phyloP scores from a whole-genome alignment of 225 moss, liverwort and hornwort genomes.

The Anthoceros angustus region DNA sequence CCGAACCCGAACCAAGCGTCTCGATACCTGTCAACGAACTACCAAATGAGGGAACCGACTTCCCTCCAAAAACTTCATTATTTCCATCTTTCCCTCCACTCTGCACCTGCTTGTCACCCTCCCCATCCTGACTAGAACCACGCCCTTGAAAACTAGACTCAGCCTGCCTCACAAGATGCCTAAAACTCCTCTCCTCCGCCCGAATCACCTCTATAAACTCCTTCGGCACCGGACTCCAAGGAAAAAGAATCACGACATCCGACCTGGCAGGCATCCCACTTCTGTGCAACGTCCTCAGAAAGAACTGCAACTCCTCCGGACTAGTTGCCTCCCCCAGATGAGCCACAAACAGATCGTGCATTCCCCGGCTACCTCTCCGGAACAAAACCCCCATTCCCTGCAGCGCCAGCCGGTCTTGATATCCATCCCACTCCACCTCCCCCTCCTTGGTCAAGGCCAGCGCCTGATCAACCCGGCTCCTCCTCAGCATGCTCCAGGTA shows the following conservation, averaged over 20 bases:
- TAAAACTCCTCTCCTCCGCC: conserved; percentile 51
- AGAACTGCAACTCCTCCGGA: conserved; percentile 40
- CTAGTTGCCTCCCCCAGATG: conserved; percentile 45
- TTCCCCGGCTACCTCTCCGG: conserved; percentile 35
- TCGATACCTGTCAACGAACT: background rate
- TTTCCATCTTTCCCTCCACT: background rate
- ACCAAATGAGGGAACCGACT: background rate
- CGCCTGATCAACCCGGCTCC: background rate
- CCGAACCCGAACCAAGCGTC: conserved; percentile 7
- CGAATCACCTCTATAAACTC: conserved; percentile 21
- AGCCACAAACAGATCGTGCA: conserved; percentile 52
- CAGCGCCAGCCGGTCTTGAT: conserved; percentile 20
- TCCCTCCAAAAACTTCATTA: background rate
- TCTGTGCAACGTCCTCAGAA: conserved; percentile 59
- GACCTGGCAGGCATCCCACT: conserved; percentile 58
- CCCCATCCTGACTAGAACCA: conserved; percentile 4
- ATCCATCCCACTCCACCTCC: background rate
- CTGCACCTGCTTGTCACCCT: background rate
- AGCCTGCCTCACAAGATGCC: conserved; percentile 15
- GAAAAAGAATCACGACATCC: conserved; percentile 61
- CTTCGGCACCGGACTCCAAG: conserved; percentile 22
- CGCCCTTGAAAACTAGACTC: conserved; percentile 11
- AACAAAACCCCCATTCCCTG: conserved; percentile 70
- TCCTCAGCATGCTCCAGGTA: background rate
- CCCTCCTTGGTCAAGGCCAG: background rate